Base-by-base conservation (phyloP, 139 green algal species). In the Gonium pectorale region DNA sequence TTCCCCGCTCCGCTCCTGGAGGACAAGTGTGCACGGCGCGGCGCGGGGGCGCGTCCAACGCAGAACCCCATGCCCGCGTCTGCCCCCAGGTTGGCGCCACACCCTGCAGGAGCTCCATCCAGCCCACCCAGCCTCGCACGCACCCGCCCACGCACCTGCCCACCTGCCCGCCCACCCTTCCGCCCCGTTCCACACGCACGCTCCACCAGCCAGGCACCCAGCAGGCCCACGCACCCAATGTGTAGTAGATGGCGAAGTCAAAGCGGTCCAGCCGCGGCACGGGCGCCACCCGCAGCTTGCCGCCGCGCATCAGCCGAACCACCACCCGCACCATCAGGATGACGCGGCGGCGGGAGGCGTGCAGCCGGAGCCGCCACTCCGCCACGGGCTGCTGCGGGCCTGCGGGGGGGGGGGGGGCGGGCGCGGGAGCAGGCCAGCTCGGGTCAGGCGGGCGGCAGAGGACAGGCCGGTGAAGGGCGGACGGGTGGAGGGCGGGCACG, bases 251-350 rank as follows among this genome's bases (percentile, higher is more conserved):
- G 29, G 75, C 75, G 40, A 72, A 71, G 75, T 82, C 75, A 41
- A 82, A 82, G 3, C 17, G 40, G 59, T 82, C 75, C 29, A 82
- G 43, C 1, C 75, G 59, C 5, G 75, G 75, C n/a, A 71, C 75
- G 15, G 75, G 41, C 15, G 59, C 33, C 41, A 51, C 43, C 24
- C 13, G 11, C n/a, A 84, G 8, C 43, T 84, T 84, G 24, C 62
- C 78, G 24, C 62, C 78, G 1, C 31, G 43, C 78, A 84, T 84
- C 43, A 90, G 38, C 35, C 64, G 59, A 56, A 87, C 72, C 5
- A 60, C 44, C 0, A 51, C 64, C 41, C 62, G 38, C 5, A 90
- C 67, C 22, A 79, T 22, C 44, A 85, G 60, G 3, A 87, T 27
- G 3, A 74, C 72, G 9, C 80, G 72, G n/a, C 86, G 72, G 24